Evolutionary conservation across 1,284 basidiomycete species (phyloP), one percentile per base, ranked within the genome.

Genomic region (Apiotrichum laibachii): DNA sequence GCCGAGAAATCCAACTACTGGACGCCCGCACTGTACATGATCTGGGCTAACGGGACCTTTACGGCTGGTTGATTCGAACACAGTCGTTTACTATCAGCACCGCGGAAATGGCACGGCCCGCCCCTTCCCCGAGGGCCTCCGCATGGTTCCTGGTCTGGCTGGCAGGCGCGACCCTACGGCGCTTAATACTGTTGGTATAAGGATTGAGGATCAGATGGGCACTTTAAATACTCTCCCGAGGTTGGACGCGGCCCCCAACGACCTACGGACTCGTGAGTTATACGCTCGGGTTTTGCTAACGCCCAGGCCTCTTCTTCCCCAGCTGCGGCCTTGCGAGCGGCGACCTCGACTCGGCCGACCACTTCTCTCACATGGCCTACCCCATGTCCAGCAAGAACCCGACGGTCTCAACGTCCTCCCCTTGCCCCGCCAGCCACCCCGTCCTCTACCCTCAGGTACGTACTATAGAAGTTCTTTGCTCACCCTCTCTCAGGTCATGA

Each of bases 281-380:
- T 3, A 4, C 3, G 4, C 4, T 31, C 26, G 26, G 3, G 26
- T 31, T 31, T 31, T 7, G 26, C 26, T 31, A 31, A 31, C 26
- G 4, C 4, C 26, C 3, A 31, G 26, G 26, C 7, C 46, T 51
- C 43, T 75, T 59, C 63, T 75, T 72, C 65, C 73, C 73, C 26
- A 67, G 65, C 54, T 72, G 71, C 50, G 72, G 72, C 19, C 53
- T 69, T 12, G 69, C 69, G 1, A 55, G 60, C 54, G 66, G 67
- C 13, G 51, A 50, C 26, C 71, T 81, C 56, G 78, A 80, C 60
- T 77, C 76, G 8, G 42, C 71, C 5, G 77, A 81, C 51, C 80
- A 81, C 68, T 63, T 67, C 55, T 71, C 68, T 2, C 76, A 80
- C 69, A 76, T 80, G 68, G 72, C 80, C 1, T 81, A 49, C 47